These are phyloP conservation scores for Naganishia albida DNA, from an alignment of 1,284 basidiomycete genomes.

Conservation along the genomic window DNA sequence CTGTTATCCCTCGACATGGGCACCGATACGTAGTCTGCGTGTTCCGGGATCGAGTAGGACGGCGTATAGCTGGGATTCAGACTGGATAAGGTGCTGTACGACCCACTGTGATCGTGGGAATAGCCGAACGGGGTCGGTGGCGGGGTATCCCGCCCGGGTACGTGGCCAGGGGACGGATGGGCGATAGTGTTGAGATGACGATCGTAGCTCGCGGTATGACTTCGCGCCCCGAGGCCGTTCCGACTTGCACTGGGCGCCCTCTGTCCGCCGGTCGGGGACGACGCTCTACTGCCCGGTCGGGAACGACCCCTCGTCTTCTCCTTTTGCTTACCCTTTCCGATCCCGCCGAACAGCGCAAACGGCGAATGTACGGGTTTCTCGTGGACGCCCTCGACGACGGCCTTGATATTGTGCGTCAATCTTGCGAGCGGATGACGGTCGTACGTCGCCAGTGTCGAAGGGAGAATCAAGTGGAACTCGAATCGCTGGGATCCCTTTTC, in stretches of 20 bases:
- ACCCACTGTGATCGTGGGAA: conserved; percentile 20
- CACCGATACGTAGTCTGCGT: conserved; percentile 26
- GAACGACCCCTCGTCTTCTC: conserved; percentile 21
- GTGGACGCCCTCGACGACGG: conserved; percentile 32
- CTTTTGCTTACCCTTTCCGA: conserved; percentile 33
- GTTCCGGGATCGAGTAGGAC: conserved; percentile 20
- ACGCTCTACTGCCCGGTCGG: conserved; percentile 31
- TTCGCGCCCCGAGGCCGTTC: neutral
- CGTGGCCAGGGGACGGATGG: neutral
- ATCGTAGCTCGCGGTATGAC: conserved; percentile 17
- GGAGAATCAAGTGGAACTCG: conserved; percentile 33
- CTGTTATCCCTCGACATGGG: too few relatives aligned
- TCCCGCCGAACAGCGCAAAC: conserved; percentile 30
- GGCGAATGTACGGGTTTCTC: conserved; percentile 21
- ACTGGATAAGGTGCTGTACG: conserved; percentile 19
- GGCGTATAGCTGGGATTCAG: conserved; percentile 25
- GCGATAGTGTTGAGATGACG: conserved; percentile 12
- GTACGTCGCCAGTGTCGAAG: conserved; percentile 33
- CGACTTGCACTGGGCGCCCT: conserved; percentile 19
- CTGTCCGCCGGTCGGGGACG: conserved; percentile 28
- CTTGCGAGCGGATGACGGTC: conserved; percentile 33
- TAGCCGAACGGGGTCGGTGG: conserved; percentile 24
- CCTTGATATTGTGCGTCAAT: conserved; percentile 28
- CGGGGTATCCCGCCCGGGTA: conserved; percentile 1
- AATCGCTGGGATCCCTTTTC: conserved; percentile 36